Evolutionary conservation across 805 yeast species (phyloP).

Genomic region (Metschnikowia aberdeeniae): DNA sequence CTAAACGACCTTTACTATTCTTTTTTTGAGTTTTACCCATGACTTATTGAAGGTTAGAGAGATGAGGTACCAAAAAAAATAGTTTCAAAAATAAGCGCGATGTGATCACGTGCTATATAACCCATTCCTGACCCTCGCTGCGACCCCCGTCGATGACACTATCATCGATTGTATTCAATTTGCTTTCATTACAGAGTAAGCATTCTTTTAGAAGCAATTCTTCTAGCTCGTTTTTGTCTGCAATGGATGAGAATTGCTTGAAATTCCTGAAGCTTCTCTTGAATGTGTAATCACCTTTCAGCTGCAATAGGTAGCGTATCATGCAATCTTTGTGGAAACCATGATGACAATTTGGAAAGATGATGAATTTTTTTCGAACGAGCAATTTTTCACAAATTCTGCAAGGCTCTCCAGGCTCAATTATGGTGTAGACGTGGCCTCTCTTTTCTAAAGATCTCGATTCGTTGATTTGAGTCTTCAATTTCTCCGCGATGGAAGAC

Average conservation of each 20-base stretch:
- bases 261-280: slow-evolving; percentile 58
- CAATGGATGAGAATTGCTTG: slow-evolving; percentile 39
- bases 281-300: slow-evolving; percentile 60
- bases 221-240: slow-evolving; percentile 52
- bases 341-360: slow-evolving; percentile 84
- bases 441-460: slow-evolving; percentile 27
- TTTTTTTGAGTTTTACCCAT: slow-evolving; percentile 95
- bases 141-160: slow-evolving; percentile 42
- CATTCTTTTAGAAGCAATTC: slow-evolving; percentile 60
- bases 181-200: slow-evolving; percentile 70
- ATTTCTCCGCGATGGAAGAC: slow-evolving; percentile 51
- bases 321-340: slow-evolving; percentile 87
- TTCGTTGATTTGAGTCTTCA: slow-evolving; percentile 54
- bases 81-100: slow-evolving; percentile 6
- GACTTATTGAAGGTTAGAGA: slow-evolving; percentile 6
- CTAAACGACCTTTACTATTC: slow-evolving; percentile 97
- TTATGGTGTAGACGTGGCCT: slow-evolving; percentile 52
- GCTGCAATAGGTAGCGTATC: slow-evolving; percentile 53
- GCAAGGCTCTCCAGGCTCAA: slow-evolving; percentile 86
- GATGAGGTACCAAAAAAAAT: slow-evolving; percentile 9
- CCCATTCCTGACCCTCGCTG: slow-evolving; percentile 25
- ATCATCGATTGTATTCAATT: slow-evolving; percentile 65
- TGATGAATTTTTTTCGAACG: slow-evolving; percentile 66
- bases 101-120: slow-evolving; percentile 14
- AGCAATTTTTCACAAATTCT: slow-evolving; percentile 64